Conservation (phyloP, 202 grass and related monocot genomes). For the Musa balbisiana region DNA sequence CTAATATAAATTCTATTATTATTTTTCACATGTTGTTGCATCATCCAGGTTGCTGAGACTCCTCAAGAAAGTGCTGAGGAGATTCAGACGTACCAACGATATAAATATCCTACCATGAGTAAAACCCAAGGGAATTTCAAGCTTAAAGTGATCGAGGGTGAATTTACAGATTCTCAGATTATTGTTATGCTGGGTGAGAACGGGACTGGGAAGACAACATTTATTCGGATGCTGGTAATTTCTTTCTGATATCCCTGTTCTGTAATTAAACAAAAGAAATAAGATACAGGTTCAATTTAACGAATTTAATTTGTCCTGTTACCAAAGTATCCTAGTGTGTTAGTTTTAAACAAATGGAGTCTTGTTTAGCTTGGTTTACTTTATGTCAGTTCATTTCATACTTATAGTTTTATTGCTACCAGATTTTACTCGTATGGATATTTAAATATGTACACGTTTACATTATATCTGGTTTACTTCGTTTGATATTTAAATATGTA, state of each 20-base stretch:
- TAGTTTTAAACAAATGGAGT: too few species aligned
- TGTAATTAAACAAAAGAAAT: too few species aligned
- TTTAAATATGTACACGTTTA: too few species aligned
- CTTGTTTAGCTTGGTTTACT: too few species aligned
- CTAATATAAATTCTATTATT: neutral
- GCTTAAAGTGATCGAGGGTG: constrained; percentile 65
- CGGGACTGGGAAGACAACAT: constrained; percentile 90
- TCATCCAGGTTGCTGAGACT: constrained; percentile 63
- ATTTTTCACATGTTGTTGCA: constrained; percentile 13
- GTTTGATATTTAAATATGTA: too few species aligned
- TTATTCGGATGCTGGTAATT: constrained; percentile 85
- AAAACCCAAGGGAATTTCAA: constrained; percentile 94
- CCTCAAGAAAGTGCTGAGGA: constrained; percentile 78
- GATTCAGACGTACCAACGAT: constrained; percentile 77
- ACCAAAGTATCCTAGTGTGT: too few species aligned
- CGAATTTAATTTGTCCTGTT: too few species aligned
- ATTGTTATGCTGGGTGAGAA: constrained; percentile 97
- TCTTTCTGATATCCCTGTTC: neutral
- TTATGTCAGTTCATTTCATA: too few species aligned
- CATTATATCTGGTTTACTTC: too few species aligned
- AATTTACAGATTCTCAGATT: constrained; percentile 85
- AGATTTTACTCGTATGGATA: too few species aligned
- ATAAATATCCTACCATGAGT: constrained; percentile 91
- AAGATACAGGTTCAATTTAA: too few species aligned
- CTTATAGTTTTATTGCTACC: too few species aligned